These are phyloP conservation scores for Phytopythium ostracodes DNA, from an alignment of 352 stramenopile species.

Conservation along the genomic window DNA sequence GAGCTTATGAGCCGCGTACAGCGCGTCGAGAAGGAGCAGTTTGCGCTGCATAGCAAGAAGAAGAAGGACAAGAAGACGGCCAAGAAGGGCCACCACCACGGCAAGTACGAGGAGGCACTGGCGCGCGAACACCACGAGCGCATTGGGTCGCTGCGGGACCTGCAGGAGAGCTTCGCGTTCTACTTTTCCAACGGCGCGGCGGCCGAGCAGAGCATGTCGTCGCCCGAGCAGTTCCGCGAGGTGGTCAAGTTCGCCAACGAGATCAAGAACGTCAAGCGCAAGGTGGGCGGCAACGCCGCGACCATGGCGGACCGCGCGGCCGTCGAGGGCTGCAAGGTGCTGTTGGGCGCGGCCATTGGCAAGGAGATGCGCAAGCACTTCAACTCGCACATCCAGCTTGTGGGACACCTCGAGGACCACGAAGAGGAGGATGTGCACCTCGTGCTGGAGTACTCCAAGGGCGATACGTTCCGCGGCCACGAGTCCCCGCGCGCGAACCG, in stretches of 20 bases:
- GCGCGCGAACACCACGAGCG: constrained; percentile 64
- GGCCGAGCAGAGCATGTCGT: constrained; percentile 81
- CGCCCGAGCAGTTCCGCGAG: constrained; percentile 66
- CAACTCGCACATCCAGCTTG: constrained; percentile 53
- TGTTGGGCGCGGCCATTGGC: constrained; percentile 73
- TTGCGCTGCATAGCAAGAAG: constrained; percentile 28
- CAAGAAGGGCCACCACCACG: constrained; percentile 7
- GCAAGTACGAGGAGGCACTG: constrained; percentile 19
- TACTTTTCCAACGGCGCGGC: constrained; percentile 80
- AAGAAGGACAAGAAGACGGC: constrained; percentile 22
- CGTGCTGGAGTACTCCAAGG: constrained; percentile 73
- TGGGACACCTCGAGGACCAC: constrained; percentile 51
- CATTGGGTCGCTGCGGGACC: constrained; percentile 49
- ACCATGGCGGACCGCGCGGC: constrained; percentile 72
- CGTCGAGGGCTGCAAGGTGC: constrained; percentile 62
- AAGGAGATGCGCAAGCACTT: constrained; percentile 73
- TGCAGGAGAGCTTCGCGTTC: constrained; percentile 81
- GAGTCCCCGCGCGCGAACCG: constrained; percentile 68
- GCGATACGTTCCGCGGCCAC: constrained; percentile 56
- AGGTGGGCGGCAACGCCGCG: constrained; percentile 76
- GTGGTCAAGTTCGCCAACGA: constrained; percentile 65
- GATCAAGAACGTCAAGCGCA: constrained; percentile 50
- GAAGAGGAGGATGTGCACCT: constrained; percentile 77
- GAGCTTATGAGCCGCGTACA: constrained; percentile 67
- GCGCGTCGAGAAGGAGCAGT: constrained; percentile 35